Conservation (phyloP, 768 basidiomycete species). For the Russula earlei region DNA sequence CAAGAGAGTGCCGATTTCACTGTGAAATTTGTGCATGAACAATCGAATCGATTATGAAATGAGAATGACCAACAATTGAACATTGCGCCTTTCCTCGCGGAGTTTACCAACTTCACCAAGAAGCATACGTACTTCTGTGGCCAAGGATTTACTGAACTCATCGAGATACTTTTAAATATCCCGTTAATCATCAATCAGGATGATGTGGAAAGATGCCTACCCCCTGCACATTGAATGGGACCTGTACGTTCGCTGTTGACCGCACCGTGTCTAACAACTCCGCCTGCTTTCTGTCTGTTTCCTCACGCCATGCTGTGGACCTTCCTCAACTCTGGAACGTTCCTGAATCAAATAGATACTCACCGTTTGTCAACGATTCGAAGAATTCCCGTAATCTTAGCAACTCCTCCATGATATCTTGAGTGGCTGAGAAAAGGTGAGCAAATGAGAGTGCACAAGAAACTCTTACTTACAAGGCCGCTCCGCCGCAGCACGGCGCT, state of each 20-base stretch:
- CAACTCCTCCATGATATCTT: slow-evolving; percentile 52
- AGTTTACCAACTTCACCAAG: slow-evolving; percentile 77
- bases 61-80: slow-evolving; percentile 59
- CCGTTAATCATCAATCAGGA: background rate
- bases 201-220: slow-evolving; percentile 34
- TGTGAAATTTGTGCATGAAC: slow-evolving; percentile 24
- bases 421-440: slow-evolving; percentile 36
- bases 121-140: slow-evolving; percentile 74
- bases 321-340: background rate
- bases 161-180: slow-evolving; percentile 55
- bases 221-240: slow-evolving; percentile 76
- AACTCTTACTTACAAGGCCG: slow-evolving; percentile 41
- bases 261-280: slow-evolving; percentile 61
- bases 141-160: slow-evolving; percentile 79
- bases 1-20: slow-evolving; percentile 68
- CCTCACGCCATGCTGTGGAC: slow-evolving; percentile 53
- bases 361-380: slow-evolving; percentile 45
- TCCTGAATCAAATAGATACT: slow-evolving; percentile 20
- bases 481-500: slow-evolving; percentile 39
- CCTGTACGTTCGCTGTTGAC: slow-evolving; percentile 63
- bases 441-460: slow-evolving; percentile 9
- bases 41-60: background rate
- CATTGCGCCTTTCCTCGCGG: slow-evolving; percentile 64
- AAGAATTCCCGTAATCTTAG: slow-evolving; percentile 46
- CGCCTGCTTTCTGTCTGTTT: slow-evolving; percentile 52